Evolutionary conservation across 2,329 filamentous ascomycete genomes (phyloP).

Genomic region (Talaromyces sp.): DNA sequence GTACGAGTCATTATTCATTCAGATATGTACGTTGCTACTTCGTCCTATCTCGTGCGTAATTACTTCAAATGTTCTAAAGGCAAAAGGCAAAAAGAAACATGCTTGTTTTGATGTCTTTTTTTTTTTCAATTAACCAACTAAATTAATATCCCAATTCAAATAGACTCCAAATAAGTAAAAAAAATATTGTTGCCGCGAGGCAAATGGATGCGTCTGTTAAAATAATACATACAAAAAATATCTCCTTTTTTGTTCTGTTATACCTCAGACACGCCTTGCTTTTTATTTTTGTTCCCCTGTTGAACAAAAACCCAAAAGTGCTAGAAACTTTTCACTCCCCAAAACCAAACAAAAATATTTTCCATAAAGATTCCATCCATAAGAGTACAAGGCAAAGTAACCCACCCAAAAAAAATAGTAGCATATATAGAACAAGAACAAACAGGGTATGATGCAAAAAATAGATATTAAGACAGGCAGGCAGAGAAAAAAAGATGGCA

Average conservation of each 20-base stretch:
- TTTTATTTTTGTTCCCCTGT: neutral
- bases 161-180: neutral
- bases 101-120: neutral
- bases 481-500: neutral
- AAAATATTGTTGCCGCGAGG: neutral
- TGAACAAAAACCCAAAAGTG: neutral
- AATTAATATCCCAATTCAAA: neutral
- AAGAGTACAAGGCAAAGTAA: neutral
- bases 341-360: neutral
- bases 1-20: too few species aligned
- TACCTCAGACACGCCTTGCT: neutral
- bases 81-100: neutral
- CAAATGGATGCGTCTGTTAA: neutral
- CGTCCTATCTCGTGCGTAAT: too few species aligned
- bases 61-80: too few species aligned
- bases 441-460: constrained; percentile 12
- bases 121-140: neutral
- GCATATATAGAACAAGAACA: constrained; percentile 1
- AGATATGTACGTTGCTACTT: too few species aligned
- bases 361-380: neutral
- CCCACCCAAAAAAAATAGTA: neutral
- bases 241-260: neutral
- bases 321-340: neutral
- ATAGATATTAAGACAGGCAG: neutral
- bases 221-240: neutral